Evolutionary conservation across 257 asterid genomes (phyloP).

Genomic region (Osmanthus fragrans): DNA sequence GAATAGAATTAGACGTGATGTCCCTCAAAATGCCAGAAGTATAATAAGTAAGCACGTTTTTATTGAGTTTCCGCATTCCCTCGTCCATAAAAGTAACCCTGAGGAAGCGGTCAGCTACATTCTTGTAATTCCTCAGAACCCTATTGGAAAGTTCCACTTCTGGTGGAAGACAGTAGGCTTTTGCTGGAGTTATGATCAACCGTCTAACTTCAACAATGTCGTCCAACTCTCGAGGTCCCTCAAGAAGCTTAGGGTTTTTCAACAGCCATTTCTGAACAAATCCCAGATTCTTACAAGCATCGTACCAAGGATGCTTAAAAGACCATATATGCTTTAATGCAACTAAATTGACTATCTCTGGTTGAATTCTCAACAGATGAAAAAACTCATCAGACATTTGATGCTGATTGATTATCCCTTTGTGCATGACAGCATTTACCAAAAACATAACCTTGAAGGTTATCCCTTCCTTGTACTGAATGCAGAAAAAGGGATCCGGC

Average conservation of each 20-base stretch:
- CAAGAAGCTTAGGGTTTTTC: conserved; percentile 62
- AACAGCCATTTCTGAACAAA: conserved; percentile 57
- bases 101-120: conserved; percentile 69
- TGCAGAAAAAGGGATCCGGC: conserved; percentile 61
- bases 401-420: conserved; percentile 80
- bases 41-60: conserved; percentile 57
- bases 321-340: conserved; percentile 69
- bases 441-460: conserved; percentile 61
- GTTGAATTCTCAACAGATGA: conserved; percentile 48
- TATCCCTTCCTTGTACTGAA: conserved; percentile 56
- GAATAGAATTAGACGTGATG: conserved; percentile 33
- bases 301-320: conserved; percentile 54
- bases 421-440: conserved; percentile 80
- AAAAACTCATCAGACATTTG: conserved; percentile 64
- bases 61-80: conserved; percentile 70
- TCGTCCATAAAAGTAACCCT: conserved; percentile 95
- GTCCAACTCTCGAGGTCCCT: conserved; percentile 49
- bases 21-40: conserved; percentile 60
- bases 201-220: conserved; percentile 80
- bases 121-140: conserved; percentile 64
- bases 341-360: conserved; percentile 58
- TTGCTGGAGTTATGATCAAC: conserved; percentile 70
- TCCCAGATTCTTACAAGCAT: conserved; percentile 51
- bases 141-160: conserved; percentile 81
- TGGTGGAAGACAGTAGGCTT: conserved; percentile 86